These are phyloP conservation scores for Ustilago curta DNA, from an alignment of 1,284 basidiomycete genomes.

Conservation along the genomic window DNA sequence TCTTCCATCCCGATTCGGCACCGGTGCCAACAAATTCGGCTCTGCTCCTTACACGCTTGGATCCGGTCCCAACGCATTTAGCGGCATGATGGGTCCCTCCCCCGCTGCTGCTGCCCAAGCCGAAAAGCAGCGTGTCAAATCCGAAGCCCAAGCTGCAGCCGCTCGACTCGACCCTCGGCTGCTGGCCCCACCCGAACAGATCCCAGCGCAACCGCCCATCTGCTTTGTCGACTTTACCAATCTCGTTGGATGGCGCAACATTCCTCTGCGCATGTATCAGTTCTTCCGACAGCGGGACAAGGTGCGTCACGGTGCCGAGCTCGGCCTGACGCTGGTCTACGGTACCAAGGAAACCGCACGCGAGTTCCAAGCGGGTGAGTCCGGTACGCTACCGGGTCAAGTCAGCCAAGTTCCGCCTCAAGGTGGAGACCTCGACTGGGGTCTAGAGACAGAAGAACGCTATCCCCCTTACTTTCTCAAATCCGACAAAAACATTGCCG, in stretches of 20 bases:
- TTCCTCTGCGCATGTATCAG: slow-evolving; percentile 88
- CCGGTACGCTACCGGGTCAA: slow-evolving; percentile 26
- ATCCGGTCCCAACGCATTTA: slow-evolving; percentile 40
- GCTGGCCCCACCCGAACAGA: slow-evolving; percentile 73
- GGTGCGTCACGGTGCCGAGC: slow-evolving; percentile 82
- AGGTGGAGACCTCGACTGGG: slow-evolving; percentile 80
- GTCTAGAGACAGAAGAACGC: slow-evolving; percentile 76
- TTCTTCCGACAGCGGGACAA: slow-evolving; percentile 91
- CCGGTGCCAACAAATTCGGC: slow-evolving; percentile 19
- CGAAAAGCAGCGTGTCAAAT: slow-evolving; percentile 32
- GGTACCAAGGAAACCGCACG: slow-evolving; percentile 72
- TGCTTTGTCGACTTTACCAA: slow-evolving; percentile 89
- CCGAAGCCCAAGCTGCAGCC: slow-evolving; percentile 54
- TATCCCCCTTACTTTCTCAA: slow-evolving; percentile 78
- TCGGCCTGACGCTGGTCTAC: slow-evolving; percentile 81
- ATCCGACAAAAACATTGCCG: slow-evolving; percentile 76
- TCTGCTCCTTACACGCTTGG: slow-evolving; percentile 35
- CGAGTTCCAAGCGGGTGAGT: slow-evolving; percentile 72
- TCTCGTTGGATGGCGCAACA: slow-evolving; percentile 85
- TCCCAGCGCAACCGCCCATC: slow-evolving; percentile 84
- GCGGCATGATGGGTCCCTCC: slow-evolving; percentile 34
- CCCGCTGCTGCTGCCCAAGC: slow-evolving; percentile 46
- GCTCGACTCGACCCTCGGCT: slow-evolving; percentile 60
- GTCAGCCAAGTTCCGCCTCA: slow-evolving; percentile 51
- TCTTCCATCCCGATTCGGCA: slow-evolving; percentile 34